Percentiles rank a stretch among this genome's conserved stretches.
These are phyloP conservation scores for Candida easanensis DNA, from an alignment of 805 yeast species.

Conservation along the genomic window DNA sequence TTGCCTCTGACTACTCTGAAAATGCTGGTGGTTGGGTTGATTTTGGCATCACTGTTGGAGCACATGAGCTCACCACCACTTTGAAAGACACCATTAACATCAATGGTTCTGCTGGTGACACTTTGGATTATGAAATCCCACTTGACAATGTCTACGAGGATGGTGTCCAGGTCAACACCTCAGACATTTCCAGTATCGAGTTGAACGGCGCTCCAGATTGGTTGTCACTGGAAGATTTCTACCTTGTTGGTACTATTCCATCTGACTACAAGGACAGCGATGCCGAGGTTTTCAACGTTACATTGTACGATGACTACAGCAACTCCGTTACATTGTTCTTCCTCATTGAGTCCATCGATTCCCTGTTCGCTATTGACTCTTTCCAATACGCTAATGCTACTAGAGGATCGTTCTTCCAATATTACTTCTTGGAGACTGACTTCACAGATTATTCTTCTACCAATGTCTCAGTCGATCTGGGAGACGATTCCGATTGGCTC, in stretches of 20 bases:
- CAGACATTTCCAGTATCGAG: constrained; percentile 53
- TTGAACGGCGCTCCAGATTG: constrained; percentile 58
- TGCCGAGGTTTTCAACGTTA: constrained; percentile 44
- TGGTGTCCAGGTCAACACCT: constrained; percentile 41
- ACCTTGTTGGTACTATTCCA: constrained; percentile 59
- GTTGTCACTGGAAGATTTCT: constrained; percentile 44
- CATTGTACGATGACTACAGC: constrained; percentile 55
- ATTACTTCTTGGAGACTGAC: constrained; percentile 49
- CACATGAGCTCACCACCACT: constrained; percentile 75
- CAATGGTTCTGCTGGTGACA: constrained; percentile 64
- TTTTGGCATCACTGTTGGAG: constrained; percentile 81
- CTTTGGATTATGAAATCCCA: constrained; percentile 58
- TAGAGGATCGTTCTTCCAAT: constrained; percentile 55
- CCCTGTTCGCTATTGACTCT: constrained; percentile 52
- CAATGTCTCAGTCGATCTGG: constrained; percentile 42
- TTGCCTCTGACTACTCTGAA: constrained; percentile 78
- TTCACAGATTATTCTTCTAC: constrained; percentile 56
- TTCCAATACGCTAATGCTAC: constrained; percentile 68
- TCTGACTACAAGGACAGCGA: constrained; percentile 33
- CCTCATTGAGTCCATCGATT: constrained; percentile 47
- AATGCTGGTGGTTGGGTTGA: constrained; percentile 66
- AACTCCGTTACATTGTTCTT: constrained; percentile 60
- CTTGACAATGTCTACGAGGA: constrained; percentile 63
- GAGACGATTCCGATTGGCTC: constrained; percentile 58
- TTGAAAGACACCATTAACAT: constrained; percentile 52